Base-by-base conservation (phyloP, 2,329 filamentous ascomycete species). In the Chaetoscypha palmicola region DNA sequence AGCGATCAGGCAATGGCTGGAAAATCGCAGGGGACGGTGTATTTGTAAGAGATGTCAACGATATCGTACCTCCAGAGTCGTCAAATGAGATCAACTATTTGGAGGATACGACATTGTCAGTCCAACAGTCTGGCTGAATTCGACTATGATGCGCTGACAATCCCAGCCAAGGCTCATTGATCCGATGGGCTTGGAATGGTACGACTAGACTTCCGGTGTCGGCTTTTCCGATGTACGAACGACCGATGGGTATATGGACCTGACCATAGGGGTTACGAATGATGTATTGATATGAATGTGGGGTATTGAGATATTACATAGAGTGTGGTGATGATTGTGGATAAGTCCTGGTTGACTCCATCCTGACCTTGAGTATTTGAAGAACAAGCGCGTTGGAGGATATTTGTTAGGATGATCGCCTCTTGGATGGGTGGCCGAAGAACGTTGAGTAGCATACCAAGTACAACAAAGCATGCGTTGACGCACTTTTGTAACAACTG, bases 1-100 rank as follows among this genome's bases (percentile, higher is more conserved):
- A 66, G 26, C 55, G 62, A 14, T 63, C 60, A 36, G 56, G 61
- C 2, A 54, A 59, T 17, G 62, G 59, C 2, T 76, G 73, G 73
- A 63, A 59, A 14, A 65, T 70, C 34, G 66, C 63, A 31, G 54
- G 65, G 2, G 64, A 68, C 4, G 72, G 73, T 1, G 58, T 72
- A n/a, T 69, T 76, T 30, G 64, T 69, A 2, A 65, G 49, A 43
- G 51, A 58, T 21, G 9, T 38, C n/a, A 33, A 45, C 28, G 38
- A 51, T 33, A 14, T 41, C 4, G 16, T 16, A 12, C 14, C 42
- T 28, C 39, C 38, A 9, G 32, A 42, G 11, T 28, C 17, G 22
- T 21, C 23, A n/a, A 44, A 49, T n/a, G 41, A 33, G 30, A 49
- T 36, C n/a, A 41, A 26, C 19, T 48, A 45, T 14, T 40, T 33